phyloP scores from a whole-genome alignment of 352 stramenopile species.

The Globisporangium solare region DNA sequence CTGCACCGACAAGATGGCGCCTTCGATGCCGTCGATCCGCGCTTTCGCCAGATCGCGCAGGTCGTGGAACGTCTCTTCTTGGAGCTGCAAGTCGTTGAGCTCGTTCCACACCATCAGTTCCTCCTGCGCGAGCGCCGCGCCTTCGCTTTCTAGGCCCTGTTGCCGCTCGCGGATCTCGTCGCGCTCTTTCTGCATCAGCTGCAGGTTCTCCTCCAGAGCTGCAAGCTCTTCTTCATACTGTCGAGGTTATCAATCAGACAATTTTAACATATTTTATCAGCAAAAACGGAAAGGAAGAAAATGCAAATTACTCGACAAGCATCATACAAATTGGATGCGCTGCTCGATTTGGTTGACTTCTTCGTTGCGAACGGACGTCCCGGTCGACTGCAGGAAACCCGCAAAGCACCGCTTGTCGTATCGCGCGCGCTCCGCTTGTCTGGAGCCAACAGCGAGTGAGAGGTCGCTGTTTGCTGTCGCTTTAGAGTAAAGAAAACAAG shows the following conservation, averaged over 20 bases:
- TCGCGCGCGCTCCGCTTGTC: conserved; percentile 61
- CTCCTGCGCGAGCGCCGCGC: conserved; percentile 39
- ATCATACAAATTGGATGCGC: conserved; percentile 68
- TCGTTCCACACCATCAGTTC: conserved; percentile 52
- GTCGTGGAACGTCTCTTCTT: conserved; percentile 44
- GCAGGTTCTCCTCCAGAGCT: conserved; percentile 52
- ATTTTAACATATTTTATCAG: neutral
- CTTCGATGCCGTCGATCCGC: conserved; percentile 54
- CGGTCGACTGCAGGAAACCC: conserved; percentile 51
- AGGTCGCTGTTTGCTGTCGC: too few species aligned
- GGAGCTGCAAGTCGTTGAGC: conserved; percentile 48
- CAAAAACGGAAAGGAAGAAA: neutral
- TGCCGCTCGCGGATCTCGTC: conserved; percentile 43
- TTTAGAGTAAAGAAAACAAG: too few species aligned
- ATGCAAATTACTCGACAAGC: neutral
- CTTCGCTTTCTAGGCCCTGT: conserved; percentile 41
- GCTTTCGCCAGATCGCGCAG: conserved; percentile 50
- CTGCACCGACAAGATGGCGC: conserved; percentile 32
- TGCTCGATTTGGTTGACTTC: conserved; percentile 63
- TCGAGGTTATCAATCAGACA: neutral
- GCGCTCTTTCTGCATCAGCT: conserved; percentile 70
- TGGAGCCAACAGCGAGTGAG: conserved; percentile 7
- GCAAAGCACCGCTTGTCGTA: conserved; percentile 69
- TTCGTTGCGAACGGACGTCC: conserved; percentile 40
- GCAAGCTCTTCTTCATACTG: conserved; percentile 70